Conservation (phyloP, 108 stramenopile species). For the Mediolabrus comicus region DNA sequence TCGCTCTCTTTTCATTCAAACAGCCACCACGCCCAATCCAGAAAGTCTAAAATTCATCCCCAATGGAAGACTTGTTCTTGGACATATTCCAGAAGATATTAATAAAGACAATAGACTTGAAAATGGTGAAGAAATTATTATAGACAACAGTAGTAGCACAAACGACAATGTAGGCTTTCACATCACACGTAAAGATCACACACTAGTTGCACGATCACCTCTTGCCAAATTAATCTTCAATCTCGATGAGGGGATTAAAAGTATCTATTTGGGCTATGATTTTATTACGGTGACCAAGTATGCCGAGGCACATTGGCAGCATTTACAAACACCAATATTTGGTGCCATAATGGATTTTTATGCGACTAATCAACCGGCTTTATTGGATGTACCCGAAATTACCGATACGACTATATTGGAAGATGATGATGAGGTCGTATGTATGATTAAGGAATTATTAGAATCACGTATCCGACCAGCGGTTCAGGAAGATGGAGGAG, state of each 20-base stretch:
- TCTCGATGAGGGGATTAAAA: conserved; percentile 83
- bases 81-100: conserved; percentile 3
- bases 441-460: conserved; percentile 99
- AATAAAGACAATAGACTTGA: conserved; percentile 22
- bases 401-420: conserved; percentile 95
- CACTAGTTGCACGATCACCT: conserved; percentile 76
- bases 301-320: conserved; percentile 82
- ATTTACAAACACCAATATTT: conserved; percentile 88
- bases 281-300: conserved; percentile 98
- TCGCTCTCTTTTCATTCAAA: conserved; percentile 94
- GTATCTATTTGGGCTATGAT: conserved; percentile 91
- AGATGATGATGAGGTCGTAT: conserved; percentile 95
- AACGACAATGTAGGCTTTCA: conserved; percentile 64
- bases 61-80: conserved; percentile 62
- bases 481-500: conserved; percentile 99
- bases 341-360: conserved; percentile 93
- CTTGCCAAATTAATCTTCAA: conserved; percentile 82
- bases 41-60: conserved; percentile 97
- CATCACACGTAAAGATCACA: conserved; percentile 51
- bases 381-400: conserved; percentile 70
- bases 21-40: conserved; percentile 96
- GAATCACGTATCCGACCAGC: conserved; percentile 96
- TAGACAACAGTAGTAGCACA: conserved; percentile 14
- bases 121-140: conserved; percentile 46
- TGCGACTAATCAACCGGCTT: conserved; percentile 58